These are phyloP conservation scores for Ceratocystis diversiconidia DNA, from an alignment of 2,329 filamentous ascomycete species.

Conservation along the genomic window DNA sequence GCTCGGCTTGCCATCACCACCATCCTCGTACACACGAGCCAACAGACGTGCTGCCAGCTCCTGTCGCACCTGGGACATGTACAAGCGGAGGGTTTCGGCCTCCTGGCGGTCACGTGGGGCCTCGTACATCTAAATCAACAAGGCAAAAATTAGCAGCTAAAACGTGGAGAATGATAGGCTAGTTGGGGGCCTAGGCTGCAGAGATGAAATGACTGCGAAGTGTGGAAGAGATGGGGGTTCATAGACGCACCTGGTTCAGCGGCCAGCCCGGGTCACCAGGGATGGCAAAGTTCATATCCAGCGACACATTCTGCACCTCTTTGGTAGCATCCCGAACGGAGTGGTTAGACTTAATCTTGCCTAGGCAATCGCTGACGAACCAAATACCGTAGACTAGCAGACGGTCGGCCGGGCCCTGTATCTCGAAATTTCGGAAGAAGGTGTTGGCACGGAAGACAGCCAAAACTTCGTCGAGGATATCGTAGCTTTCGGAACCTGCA, in stretches of 20 bases:
- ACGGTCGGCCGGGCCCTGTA: constrained; percentile 87
- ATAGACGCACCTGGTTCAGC: constrained; percentile 59
- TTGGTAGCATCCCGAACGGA: constrained; percentile 45
- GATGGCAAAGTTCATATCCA: constrained; percentile 85
- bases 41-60: constrained; percentile 74
- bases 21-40: constrained; percentile 72
- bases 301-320: constrained; percentile 77
- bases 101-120: constrained; percentile 74
- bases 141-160: background rate
- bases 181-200: background rate
- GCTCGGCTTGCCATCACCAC: constrained; percentile 51
- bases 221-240: background rate
- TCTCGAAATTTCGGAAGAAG: constrained; percentile 98
- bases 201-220: background rate
- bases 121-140: constrained; percentile 57
- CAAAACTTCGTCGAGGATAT: constrained; percentile 88
- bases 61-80: constrained; percentile 83
- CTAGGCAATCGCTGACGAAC: constrained; percentile 80
- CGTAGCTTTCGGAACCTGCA: constrained; percentile 83
- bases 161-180: no score
- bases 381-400: constrained; percentile 94
- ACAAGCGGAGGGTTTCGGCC: constrained; percentile 76
- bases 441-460: constrained; percentile 93
- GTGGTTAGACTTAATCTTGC: constrained; percentile 69
- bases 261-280: constrained; percentile 89